Evolutionary conservation across 139 green algal species (phyloP).

Genomic region (Chlorokybus atmophyticus): DNA sequence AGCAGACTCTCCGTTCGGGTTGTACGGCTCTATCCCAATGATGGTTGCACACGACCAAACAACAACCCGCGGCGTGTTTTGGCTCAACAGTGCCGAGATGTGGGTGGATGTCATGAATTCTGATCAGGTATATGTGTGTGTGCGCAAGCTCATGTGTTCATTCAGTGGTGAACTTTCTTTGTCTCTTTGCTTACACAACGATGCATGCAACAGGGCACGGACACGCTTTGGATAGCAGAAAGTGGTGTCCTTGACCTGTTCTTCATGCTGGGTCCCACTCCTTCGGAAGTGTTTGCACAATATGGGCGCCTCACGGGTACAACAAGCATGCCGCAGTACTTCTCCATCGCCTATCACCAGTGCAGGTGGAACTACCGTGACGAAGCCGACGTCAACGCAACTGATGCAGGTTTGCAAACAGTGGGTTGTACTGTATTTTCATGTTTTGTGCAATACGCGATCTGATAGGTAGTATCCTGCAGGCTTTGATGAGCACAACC

Average conservation of each 20-base stretch:
- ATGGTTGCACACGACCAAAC: constrained; percentile 62
- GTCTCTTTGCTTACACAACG: no score
- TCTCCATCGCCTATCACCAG: constrained; percentile 93
- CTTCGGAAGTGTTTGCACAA: constrained; percentile 51
- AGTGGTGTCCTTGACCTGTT: constrained; percentile 90
- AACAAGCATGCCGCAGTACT: constrained; percentile 84
- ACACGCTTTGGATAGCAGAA: constrained; percentile 87
- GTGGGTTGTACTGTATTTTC: no score
- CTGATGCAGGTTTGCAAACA: no score
- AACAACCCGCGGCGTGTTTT: constrained; percentile 72
- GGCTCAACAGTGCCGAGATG: constrained; percentile 95
- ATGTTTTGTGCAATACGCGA: no score
- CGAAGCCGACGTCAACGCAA: constrained; percentile 57
- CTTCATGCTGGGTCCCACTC: constrained; percentile 57
- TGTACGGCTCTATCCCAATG: constrained; percentile 93
- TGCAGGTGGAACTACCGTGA: constrained; percentile 97
- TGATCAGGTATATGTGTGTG: no score
- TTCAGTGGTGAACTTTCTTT: no score
- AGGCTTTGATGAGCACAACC: constrained; percentile 76
- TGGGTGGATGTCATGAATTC: constrained; percentile 78
- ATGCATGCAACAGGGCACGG: not conserved
- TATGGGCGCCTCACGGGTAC: constrained; percentile 71
- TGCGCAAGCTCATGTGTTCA: no score
- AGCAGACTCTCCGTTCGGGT: constrained; percentile 73
- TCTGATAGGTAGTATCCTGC: not conserved